Evolutionary conservation across 2,329 filamentous ascomycete genomes (phyloP).

Genomic region (Exophiala sp.): DNA sequence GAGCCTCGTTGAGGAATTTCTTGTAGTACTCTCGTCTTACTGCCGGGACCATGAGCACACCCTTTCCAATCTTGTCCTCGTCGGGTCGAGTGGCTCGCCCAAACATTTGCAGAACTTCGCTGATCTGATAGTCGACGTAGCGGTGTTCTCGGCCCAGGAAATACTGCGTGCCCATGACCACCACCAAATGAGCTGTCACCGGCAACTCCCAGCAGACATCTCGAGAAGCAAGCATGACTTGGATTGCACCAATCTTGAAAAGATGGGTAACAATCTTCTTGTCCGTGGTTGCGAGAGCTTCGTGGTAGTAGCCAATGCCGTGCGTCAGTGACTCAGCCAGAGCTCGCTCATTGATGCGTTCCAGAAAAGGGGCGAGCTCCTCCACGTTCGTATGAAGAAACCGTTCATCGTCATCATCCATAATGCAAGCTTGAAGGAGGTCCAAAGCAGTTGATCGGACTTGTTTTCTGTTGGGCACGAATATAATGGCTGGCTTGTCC

Average conservation of each 20-base stretch:
- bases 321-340: conserved; percentile 85
- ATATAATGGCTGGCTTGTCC: conserved; percentile 83
- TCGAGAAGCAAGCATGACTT: conserved; percentile 72
- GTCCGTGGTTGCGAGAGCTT: conserved; percentile 80
- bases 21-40: conserved; percentile 98
- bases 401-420: conserved; percentile 85
- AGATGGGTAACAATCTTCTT: conserved; percentile 91
- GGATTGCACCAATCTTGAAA: conserved; percentile 81
- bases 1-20: conserved; percentile 93
- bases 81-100: conserved; percentile 79
- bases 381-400: conserved; percentile 81
- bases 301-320: conserved; percentile 95
- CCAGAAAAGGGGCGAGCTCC: conserved; percentile 74
- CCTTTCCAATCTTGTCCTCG: conserved; percentile 73
- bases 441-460: conserved; percentile 81
- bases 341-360: conserved; percentile 76
- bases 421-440: conserved; percentile 75
- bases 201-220: conserved; percentile 97
- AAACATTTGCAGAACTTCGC: conserved; percentile 95
- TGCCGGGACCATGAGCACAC: conserved; percentile 91
- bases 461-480: conserved; percentile 90
- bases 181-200: conserved; percentile 77
- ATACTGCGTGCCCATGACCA: conserved; percentile 97
- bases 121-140: conserved; percentile 92
- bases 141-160: conserved; percentile 95